Evolutionary conservation across 2,329 filamentous ascomycete species (phyloP).

Genomic region (Colletotrichum sp.): DNA sequence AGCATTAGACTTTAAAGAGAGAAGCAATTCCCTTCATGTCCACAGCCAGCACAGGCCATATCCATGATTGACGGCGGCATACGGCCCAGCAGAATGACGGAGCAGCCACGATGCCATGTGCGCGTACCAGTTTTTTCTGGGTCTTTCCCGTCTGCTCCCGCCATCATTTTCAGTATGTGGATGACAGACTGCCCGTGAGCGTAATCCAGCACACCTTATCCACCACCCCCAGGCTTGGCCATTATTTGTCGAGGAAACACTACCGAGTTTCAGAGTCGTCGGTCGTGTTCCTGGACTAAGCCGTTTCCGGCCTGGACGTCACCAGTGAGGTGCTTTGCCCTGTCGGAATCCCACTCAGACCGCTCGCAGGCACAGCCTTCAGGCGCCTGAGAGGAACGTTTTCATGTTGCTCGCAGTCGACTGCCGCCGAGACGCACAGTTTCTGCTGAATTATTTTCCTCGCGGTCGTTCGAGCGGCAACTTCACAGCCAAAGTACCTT

Average conservation of each 20-base stretch:
- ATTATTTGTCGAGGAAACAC: conserved; percentile 19
- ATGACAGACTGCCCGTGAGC: not conserved
- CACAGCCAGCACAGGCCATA: not conserved
- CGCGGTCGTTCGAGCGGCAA: not conserved
- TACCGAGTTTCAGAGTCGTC: conserved; percentile 22
- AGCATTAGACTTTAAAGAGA: not conserved
- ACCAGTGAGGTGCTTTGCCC: not conserved
- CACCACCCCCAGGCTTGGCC: conserved; percentile 5
- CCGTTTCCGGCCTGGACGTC: not conserved
- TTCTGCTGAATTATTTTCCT: not conserved
- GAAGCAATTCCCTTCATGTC: not conserved
- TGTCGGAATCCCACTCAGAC: not conserved
- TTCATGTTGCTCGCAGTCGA: not conserved
- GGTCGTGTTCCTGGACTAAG: conserved; percentile 19
- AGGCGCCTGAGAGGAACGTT: not conserved
- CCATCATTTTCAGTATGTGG: not conserved
- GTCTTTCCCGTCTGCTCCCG: not conserved
- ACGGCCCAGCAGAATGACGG: not conserved
- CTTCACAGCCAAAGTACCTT: not conserved
- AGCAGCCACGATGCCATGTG: conserved; percentile 10
- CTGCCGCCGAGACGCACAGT: not conserved
- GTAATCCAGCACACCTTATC: not conserved
- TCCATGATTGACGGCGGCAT: not conserved
- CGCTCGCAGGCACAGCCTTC: not conserved
- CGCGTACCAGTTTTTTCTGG: conserved; percentile 6